These are phyloP conservation scores for Metarhizium guizhouense DNA, from an alignment of 2,329 filamentous ascomycete genomes.

Conservation along the genomic window DNA sequence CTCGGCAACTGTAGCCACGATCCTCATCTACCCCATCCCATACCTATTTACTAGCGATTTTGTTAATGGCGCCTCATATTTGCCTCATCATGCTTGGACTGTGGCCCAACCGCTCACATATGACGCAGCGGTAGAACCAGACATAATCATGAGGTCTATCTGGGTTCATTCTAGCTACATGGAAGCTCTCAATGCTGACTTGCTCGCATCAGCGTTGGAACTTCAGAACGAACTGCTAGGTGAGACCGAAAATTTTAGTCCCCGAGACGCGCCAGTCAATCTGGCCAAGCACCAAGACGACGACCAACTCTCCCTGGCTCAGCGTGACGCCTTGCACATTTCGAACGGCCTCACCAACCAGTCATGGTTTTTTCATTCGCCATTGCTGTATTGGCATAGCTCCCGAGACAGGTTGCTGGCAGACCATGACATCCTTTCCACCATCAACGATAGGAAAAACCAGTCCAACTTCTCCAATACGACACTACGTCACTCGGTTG, in stretches of 20 bases:
- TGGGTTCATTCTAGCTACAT: slow-evolving; percentile 80
- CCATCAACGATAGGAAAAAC: slow-evolving; percentile 57
- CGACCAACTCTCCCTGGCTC: slow-evolving; percentile 29
- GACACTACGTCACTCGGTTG: slow-evolving; percentile 67
- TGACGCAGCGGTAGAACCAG: slow-evolving; percentile 40
- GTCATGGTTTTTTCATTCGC: slow-evolving; percentile 76
- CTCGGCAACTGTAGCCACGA: slow-evolving; percentile 61
- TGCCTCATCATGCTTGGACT: slow-evolving; percentile 77
- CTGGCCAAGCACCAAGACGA: slow-evolving; percentile 20
- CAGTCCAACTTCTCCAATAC: slow-evolving; percentile 62
- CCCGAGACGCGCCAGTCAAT: slow-evolving; percentile 25
- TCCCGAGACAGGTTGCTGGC: slow-evolving; percentile 46
- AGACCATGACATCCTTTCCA: slow-evolving; percentile 56
- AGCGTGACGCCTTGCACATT: slow-evolving; percentile 49
- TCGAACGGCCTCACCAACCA: slow-evolving; percentile 51
- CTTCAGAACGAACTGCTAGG: slow-evolving; percentile 64
- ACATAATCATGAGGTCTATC: slow-evolving; percentile 74
- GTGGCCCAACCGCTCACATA: slow-evolving; percentile 56
- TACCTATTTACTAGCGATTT: slow-evolving; percentile 68
- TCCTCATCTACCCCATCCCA: slow-evolving; percentile 65
- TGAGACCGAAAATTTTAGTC: slow-evolving; percentile 45
- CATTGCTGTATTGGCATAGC: slow-evolving; percentile 71
- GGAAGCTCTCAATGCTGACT: slow-evolving; percentile 57
- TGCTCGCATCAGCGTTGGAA: slow-evolving; percentile 57
- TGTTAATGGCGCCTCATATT: slow-evolving; percentile 59